phyloP scores from a whole-genome alignment of 192 early-diverging fungal species.

The Backusella tuberculispora region DNA sequence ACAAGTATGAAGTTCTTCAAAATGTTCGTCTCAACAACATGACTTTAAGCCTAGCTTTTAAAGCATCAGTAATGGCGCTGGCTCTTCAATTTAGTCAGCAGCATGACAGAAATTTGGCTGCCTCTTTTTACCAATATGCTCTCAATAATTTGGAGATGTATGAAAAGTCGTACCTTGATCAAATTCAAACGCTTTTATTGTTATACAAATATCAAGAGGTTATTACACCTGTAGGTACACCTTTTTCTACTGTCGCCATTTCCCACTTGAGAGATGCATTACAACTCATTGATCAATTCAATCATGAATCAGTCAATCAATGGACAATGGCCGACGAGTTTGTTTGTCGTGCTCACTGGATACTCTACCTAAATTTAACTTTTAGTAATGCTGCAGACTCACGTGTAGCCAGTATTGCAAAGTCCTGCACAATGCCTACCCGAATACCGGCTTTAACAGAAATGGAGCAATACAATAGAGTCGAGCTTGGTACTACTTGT shows the following conservation, averaged over 20 bases:
- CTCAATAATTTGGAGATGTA: neutral
- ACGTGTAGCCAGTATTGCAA: neutral
- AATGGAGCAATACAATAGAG: constrained; percentile 6
- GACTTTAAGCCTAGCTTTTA: neutral
- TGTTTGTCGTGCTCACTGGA: constrained; percentile 17
- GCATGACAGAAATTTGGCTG: neutral
- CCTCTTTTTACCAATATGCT: constrained; percentile 16
- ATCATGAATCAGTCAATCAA: neutral
- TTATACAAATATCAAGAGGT: constrained; percentile 27
- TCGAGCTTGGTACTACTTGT: neutral
- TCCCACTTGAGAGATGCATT: neutral
- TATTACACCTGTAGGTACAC: constrained; percentile 15
- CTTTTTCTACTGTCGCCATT: neutral
- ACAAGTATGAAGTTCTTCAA: constrained; percentile 12
- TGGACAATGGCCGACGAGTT: neutral
- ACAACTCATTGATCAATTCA: constrained; percentile 1
- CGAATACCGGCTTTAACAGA: neutral
- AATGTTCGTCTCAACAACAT: neutral
- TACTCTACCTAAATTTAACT: constrained; percentile 13
- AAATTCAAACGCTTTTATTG: constrained; percentile 15
- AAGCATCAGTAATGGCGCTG: neutral
- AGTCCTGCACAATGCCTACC: neutral
- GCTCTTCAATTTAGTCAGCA: neutral
- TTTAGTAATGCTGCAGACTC: constrained; percentile 2
- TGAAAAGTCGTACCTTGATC: neutral